phyloP scores from a whole-genome alignment of 2,329 filamentous ascomycete species.

The Fusarium xylarioides region DNA sequence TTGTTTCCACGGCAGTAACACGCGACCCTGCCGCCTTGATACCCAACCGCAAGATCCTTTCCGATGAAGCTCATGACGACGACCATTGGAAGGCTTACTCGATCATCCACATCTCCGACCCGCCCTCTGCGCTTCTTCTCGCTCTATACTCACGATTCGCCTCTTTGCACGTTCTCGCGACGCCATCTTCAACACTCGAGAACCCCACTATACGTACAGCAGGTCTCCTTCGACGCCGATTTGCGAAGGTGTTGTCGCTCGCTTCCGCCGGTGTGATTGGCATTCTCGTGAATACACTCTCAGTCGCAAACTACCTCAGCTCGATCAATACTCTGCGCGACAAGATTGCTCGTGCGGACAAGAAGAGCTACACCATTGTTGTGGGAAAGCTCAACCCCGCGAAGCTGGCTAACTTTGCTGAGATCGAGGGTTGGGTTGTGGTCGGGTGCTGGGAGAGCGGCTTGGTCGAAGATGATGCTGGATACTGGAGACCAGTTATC shows the following conservation, averaged over 20 bases:
- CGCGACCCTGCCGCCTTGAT: constrained; percentile 82
- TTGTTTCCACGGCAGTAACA: constrained; percentile 76
- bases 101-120: constrained; percentile 85
- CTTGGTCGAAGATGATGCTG: constrained; percentile 81
- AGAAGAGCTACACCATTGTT: constrained; percentile 96
- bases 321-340: constrained; percentile 78
- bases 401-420: constrained; percentile 95
- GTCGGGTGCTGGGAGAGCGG: constrained; percentile 98
- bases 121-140: constrained; percentile 83
- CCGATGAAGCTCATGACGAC: constrained; percentile 52
- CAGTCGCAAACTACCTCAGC: constrained; percentile 86
- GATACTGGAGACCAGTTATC: constrained; percentile 87
- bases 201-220: constrained; percentile 57
- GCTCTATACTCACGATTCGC: constrained; percentile 85
- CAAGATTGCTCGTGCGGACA: constrained; percentile 80
- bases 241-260: constrained; percentile 84
- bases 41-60: constrained; percentile 79
- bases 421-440: constrained; percentile 96
- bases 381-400: constrained; percentile 96
- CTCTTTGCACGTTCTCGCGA: constrained; percentile 81
- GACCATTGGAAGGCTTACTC: constrained; percentile 71
- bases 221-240: constrained; percentile 79
- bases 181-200: constrained; percentile 64
- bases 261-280: constrained; percentile 86
- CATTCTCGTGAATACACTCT: constrained; percentile 95